These are phyloP conservation scores for Sugiyamaella xylanicola DNA, from an alignment of 1,139 yeast genomes.

Conservation along the genomic window DNA sequence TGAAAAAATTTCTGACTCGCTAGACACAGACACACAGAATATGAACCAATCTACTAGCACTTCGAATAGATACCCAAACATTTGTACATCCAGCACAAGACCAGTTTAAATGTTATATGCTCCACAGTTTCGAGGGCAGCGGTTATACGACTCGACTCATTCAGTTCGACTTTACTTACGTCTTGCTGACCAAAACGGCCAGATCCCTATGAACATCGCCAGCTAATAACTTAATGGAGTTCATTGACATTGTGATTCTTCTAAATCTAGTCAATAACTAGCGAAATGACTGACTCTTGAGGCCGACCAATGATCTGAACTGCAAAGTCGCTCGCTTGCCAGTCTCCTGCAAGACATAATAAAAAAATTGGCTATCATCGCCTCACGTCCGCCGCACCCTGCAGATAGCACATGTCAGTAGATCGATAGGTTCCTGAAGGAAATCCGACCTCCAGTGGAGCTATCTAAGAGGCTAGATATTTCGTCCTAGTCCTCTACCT, in stretches of 20 bases:
- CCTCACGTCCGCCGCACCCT: slow-evolving; percentile 2
- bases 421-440: background rate
- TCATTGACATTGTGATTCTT: slow-evolving; percentile 44
- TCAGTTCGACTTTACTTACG: too few relatives aligned
- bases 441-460: too few relatives aligned
- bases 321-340: background rate
- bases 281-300: background rate
- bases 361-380: slow-evolving; percentile 4
- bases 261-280: background rate
- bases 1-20: too few relatives aligned
- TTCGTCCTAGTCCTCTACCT: too few relatives aligned
- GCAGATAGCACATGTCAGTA: background rate
- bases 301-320: background rate
- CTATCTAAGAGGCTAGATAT: too few relatives aligned
- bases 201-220: slow-evolving; percentile 87
- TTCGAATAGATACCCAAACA: too few relatives aligned
- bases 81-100: too few relatives aligned
- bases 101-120: too few relatives aligned
- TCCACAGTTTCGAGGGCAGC: too few relatives aligned
- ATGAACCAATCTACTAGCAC: too few relatives aligned
- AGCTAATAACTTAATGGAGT: slow-evolving; percentile 84
- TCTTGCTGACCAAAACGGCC: slow-evolving; percentile 79
- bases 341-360: background rate
- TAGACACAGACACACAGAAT: too few relatives aligned
- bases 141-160: too few relatives aligned